Evolutionary conservation across 441 rosid species (phyloP).

Genomic region (Erysimum cheiri): DNA sequence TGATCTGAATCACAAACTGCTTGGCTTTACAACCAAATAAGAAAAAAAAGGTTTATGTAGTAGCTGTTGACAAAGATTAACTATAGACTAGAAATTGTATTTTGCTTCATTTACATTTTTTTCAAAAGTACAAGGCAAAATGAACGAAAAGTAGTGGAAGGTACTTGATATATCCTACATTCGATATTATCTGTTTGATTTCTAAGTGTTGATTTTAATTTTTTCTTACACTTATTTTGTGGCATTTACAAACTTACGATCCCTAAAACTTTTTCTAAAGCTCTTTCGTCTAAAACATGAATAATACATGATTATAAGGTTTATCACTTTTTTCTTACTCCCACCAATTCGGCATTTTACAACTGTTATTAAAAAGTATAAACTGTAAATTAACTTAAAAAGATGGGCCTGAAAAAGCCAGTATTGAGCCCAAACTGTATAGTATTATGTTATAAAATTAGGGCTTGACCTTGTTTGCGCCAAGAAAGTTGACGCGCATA

Average conservation of each 20-base stretch:
- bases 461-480: not conserved
- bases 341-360: no score
- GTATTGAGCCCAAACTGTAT: not conserved
- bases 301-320: no score
- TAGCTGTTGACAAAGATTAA: constrained; percentile 25
- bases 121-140: not conserved
- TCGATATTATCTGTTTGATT: no score
- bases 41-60: constrained; percentile 15
- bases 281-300: no score
- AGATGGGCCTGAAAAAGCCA: not conserved
- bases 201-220: no score
- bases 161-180: no score
- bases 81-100: not conserved
- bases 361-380: no score
- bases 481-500: constrained; percentile 8
- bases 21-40: constrained; percentile 48
- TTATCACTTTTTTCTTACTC: no score
- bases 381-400: no score
- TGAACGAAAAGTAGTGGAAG: not conserved
- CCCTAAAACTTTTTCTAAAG: no score
- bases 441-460: not conserved
- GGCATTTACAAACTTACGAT: no score
- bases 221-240: no score
- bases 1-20: constrained; percentile 57
- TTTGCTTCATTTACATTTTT: not conserved